Evolutionary conservation across 2,329 filamentous ascomycete species (phyloP), one percentile per base, ranked within the genome.

Genomic region (Diaporthe eres): DNA sequence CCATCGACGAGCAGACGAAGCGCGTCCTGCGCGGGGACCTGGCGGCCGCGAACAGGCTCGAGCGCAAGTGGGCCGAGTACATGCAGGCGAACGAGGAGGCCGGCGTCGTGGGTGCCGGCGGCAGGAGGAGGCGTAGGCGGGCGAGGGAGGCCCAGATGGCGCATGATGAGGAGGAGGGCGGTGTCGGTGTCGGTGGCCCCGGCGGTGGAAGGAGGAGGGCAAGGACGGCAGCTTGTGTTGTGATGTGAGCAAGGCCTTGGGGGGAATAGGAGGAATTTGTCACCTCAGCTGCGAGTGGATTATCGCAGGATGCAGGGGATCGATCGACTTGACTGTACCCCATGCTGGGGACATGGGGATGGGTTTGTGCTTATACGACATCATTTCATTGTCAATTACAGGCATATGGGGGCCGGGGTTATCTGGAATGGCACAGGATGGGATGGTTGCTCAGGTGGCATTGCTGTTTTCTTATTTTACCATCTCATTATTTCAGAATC

Each of bases 31-130:
- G 91, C 6, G 95, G 95, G 9, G 94, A 98, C 77, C 90, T 95
- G 75, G 87, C 88, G 0, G 89, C 94, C 1, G 97, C 97, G 0
- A 89, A 88, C 51, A 88, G 94, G n/a, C 88, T 98, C 28, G 96
- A 98, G 86, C 90, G 92, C 78, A 97, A 96, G 83, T 98, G 96
- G 96, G 93, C 94, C 0, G 94, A 97, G 73, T 98, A 95, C 83
- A 98, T 98, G 95, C 94, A 97, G 85, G 92, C 94, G 22, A 94
- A 91, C 70, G 95, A 98, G 83, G 96, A 98, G 82, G 94, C 94
- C 0, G 94, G 93, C 3, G 90, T 90, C 3, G 88, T 86, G 2
- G 95, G 93, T 2, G 89, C 89, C 1, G 92, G 94, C 8, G 87
- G 90, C 3, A 88, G 95, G 72, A 88, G 95, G 72, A 87, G 96